Percentiles rank a stretch among this genome's conserved stretches.
phyloP scores from a whole-genome alignment of 345 rosid genomes.

The Boechera stricta region DNA sequence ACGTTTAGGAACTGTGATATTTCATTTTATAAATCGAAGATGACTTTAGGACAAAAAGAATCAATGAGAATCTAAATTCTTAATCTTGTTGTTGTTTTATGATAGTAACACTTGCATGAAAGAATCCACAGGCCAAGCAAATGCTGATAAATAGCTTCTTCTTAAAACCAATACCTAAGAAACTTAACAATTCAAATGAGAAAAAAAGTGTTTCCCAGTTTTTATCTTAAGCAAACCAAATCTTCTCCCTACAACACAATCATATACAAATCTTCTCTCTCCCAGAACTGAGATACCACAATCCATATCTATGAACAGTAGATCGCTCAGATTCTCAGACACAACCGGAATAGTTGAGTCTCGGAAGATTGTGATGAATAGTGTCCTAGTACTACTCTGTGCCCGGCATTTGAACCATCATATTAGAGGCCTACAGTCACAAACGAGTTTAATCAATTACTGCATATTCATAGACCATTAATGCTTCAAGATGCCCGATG shows the following conservation, averaged over 20 bases:
- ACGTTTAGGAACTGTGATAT: not conserved
- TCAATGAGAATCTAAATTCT: not conserved
- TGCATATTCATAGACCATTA: not conserved
- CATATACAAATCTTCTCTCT: slow-evolving; percentile 38
- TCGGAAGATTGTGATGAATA: slow-evolving; percentile 32
- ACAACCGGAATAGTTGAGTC: slow-evolving; percentile 28
- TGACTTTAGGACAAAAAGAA: not conserved
- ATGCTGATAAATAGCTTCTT: not conserved
- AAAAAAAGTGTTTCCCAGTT: slow-evolving; percentile 19
- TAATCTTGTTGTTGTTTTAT: not conserved
- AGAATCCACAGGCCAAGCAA: slow-evolving; percentile 13
- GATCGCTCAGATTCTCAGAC: slow-evolving; percentile 33
- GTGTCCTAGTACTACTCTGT: slow-evolving; percentile 48
- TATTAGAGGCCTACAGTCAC: slow-evolving; percentile 60
- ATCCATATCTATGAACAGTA: slow-evolving; percentile 27
- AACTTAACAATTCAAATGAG: slow-evolving; percentile 24
- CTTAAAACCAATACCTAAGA: slow-evolving; percentile 23
- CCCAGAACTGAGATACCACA: slow-evolving; percentile 32
- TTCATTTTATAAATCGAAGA: not conserved
- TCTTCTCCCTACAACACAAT: slow-evolving; percentile 39
- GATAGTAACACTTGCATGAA: not conserved
- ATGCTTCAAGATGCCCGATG: not conserved
- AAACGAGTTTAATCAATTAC: slow-evolving; percentile 3
- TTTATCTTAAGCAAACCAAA: slow-evolving; percentile 27
- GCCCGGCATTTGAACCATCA: slow-evolving; percentile 68